Base-by-base conservation (phyloP, 306 rosid species). In the Dalbergia cochinchinensis region DNA sequence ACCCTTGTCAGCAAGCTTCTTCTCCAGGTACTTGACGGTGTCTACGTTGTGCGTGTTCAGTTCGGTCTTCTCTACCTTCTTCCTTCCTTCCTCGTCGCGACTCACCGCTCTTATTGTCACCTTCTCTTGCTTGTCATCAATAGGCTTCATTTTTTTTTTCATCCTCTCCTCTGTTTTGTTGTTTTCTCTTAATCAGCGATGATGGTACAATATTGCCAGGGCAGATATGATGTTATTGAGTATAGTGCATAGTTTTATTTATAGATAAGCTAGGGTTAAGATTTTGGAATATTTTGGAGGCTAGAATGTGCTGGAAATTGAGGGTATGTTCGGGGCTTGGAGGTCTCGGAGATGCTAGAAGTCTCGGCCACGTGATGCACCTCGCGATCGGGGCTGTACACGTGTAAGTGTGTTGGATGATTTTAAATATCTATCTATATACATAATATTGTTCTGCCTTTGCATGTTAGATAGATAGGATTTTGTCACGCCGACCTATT, bases 1-100 rank as follows among this genome's bases (percentile, higher is more conserved):
- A 0, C 97, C 97, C 74, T 90, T 94, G 62, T 88, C 78, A 41
- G 74, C 16, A 44, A 91, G 93, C 85, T 94, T 94, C 90, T 81
- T 94, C 91, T 92, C 92, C 0, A 86, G 69, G 81, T 86, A 86
- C 76, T 85, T 87, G 69, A 89, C 2, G 22, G 90, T 90, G 84
- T 92, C 95, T 11, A 86, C 8, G 83, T 88, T 89, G 86, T 86
- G 97, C 0, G 91, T 82, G 15, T 60, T 58, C 0, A 90, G 50
- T 54, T 87, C 91, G 4, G 51, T 41, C 74, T 91, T 94, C 87
- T 92, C 89, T 63, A 82, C 89, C 14, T 83, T 77, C 78, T 88
- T 94, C 8, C 20, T 86, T 0, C 97, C 97, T 77, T 89, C 94
- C 76, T 91, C 93, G 85, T 89, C 86, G 73, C 67, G 88, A 70